Base-by-base conservation (phyloP, 805 yeast genomes). In the Ascoidea rubescens region DNA sequence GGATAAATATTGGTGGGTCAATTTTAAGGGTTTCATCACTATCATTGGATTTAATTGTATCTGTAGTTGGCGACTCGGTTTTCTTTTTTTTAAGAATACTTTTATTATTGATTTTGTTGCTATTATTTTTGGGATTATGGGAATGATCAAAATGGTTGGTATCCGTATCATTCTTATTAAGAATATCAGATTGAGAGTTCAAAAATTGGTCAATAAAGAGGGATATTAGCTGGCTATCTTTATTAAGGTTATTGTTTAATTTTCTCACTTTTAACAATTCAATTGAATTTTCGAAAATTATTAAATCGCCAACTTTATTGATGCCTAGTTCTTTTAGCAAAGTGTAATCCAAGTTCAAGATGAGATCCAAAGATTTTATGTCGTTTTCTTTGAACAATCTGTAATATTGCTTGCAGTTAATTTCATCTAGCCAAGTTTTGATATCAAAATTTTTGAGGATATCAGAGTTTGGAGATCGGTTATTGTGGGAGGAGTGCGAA, bases 271-370 rank as follows among this genome's bases (percentile, higher is more conserved):
- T 49, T 67, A 79, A 59, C 47, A 69, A 64, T 37, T 74, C 69
- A 4, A 86, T 71, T 21, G 83, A 81, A 14, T 77, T 69, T 59
- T 82, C 78, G 8, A 91, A 65, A 31, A 84, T 71, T 28, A 91
- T 70, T 31, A 96, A 70, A 64, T 93, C 98, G 1, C 98, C 97
- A 14, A 91, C 77, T 57, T 79, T 83, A n/a, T 59, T 56, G 8
- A 91, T 65, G 0, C 96, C 96, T 8, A 93, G 62, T 53, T 84
- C 93, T 49, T 74, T 77, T 53, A 91, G 72, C 0, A 88, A 77
- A 5, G 67, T 71, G 46, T 75, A 71, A 59, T 87, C 96, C n/a
- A 71, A 31, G 49, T 55, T 54, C 5, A 47, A 45, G 5, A 54
- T 47, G 6, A 55, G 47, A 31, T 55, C 58, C 14, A 31, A 52